A percentile compares a stretch with the other conserved stretches of the same genome.
phyloP scores from a whole-genome alignment of 2,329 filamentous ascomycete genomes.

The Cladosporium austrohemisphaericum region DNA sequence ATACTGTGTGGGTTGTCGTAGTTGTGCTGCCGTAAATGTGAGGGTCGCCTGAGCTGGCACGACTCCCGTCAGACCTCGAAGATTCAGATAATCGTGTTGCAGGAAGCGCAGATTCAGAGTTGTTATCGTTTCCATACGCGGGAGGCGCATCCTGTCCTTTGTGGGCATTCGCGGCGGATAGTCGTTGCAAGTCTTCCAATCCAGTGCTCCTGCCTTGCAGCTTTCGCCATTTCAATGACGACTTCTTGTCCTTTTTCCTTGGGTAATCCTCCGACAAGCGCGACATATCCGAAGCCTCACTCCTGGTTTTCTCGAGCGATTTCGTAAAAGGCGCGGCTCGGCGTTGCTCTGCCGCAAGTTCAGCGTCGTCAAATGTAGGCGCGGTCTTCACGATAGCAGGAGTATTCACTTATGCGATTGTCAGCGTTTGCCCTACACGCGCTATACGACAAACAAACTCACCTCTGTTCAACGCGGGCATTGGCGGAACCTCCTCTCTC shows the following conservation, averaged over 20 bases:
- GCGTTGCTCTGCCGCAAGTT: constrained; percentile 17
- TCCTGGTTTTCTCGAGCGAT: constrained; percentile 21
- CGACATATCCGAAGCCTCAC: constrained; percentile 9
- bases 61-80: constrained; percentile 76
- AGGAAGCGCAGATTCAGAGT: constrained; percentile 60
- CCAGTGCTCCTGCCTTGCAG: constrained; percentile 30
- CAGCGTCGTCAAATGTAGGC: constrained; percentile 57
- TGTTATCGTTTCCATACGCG: constrained; percentile 59
- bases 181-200: constrained; percentile 48
- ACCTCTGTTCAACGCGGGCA: constrained; percentile 39
- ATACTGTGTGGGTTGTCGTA: constrained; percentile 61
- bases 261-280: constrained; percentile 14
- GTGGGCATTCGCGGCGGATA: constrained; percentile 52
- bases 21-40: constrained; percentile 54
- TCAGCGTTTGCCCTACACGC: constrained; percentile 54
- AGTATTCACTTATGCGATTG: constrained; percentile 7
- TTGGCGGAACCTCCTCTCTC: constrained; percentile 46
- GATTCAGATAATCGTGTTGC: constrained; percentile 74
- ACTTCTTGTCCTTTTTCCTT: constrained; percentile 21
- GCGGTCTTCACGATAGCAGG: constrained; percentile 86
- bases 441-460: constrained; percentile 69
- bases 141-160: constrained; percentile 45
- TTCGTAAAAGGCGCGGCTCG: constrained; percentile 27
- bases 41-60: constrained; percentile 52
- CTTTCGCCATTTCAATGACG: constrained; percentile 27